Base-by-base conservation (phyloP, 441 rosid species). In the Geranium incanum region DNA sequence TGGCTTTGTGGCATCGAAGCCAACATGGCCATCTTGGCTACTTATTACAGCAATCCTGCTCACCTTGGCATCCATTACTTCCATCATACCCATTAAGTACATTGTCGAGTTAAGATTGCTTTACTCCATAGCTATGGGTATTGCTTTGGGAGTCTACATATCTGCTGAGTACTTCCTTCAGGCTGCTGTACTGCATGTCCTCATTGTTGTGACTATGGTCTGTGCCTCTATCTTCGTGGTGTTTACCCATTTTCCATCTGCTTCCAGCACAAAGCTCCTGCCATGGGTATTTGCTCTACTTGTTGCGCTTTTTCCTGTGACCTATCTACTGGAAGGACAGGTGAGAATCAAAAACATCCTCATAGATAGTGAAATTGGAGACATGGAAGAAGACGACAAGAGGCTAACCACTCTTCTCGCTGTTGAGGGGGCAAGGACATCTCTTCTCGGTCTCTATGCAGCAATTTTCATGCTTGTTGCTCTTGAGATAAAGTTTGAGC, bases 201-300 rank as follows among this genome's bases (percentile, higher is more conserved):
- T 92, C 69, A 86, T 95, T 65, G 81, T 92, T 69, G 81, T 84
- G 63, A 90, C 97, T 16, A 89, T 95, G 97, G 92, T 90, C 67
- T 89, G 97, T 73, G 78, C 96, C 75, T 90, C 93, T 43, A 85
- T 87, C 63, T 90, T 95, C 74, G 98, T 92, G 73, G 90, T 92
- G 74, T 95, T 95, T 85, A 92, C 99, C 75, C 99, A 92, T 84
- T 87, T 90, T 72, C 97, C 98, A 73, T 95, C 99, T 60, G 95
- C 99, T 70, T 95, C 92, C 3, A 95, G 98, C 86, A 90, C 99
- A 66, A 92, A 89, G 83, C 85, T 95, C 66, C 85, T 95, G 36
- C 99, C 98, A n/a, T 92, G 98, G 99, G 85, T 89, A 73, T 95
- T 95, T 88, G 98, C 99, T 16, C 86, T 87, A 48, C 90, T 95